Conservation (phyloP, 441 rosid species). For the Oxalis stricta region DNA sequence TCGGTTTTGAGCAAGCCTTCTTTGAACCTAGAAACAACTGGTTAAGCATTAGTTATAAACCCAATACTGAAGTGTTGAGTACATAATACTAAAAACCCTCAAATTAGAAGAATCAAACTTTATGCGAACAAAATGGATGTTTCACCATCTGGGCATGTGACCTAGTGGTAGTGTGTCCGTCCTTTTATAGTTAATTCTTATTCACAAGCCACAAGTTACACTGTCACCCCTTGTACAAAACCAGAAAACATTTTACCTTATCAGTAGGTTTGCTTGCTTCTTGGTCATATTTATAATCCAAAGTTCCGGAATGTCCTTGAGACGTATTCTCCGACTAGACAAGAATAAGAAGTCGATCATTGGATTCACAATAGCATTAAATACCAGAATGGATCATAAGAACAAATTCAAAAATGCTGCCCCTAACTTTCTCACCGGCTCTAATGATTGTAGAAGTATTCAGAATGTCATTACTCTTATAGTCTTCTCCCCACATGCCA, state of each 20-base stretch:
- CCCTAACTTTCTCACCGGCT: slow-evolving; percentile 57
- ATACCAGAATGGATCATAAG: slow-evolving; percentile 4
- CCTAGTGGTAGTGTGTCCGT: no score
- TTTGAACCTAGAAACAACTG: slow-evolving; percentile 49
- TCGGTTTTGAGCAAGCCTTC: slow-evolving; percentile 93
- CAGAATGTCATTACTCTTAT: slow-evolving; percentile 39
- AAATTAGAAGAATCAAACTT: no score
- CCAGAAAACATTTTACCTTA: slow-evolving; percentile 33
- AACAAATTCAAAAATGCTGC: slow-evolving; percentile 7
- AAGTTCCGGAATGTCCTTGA: slow-evolving; percentile 40
- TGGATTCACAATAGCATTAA: no score
- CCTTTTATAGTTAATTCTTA: background rate
- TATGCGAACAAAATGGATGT: no score
- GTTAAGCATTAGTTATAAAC: slow-evolving; percentile 6
- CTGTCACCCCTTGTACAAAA: background rate
- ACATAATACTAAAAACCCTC: background rate
- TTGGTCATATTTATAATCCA: slow-evolving; percentile 57
- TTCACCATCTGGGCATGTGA: no score
- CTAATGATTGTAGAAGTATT: slow-evolving; percentile 32
- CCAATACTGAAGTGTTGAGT: slow-evolving; percentile 2
- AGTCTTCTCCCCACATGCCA: slow-evolving; percentile 80
- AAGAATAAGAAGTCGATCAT: slow-evolving; percentile 13
- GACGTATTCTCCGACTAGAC: slow-evolving; percentile 80
- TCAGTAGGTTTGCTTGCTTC: slow-evolving; percentile 65
- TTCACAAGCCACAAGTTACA: background rate